Conservation (phyloP, 2,329 filamentous ascomycete genomes). For the Cercospora sp. region DNA sequence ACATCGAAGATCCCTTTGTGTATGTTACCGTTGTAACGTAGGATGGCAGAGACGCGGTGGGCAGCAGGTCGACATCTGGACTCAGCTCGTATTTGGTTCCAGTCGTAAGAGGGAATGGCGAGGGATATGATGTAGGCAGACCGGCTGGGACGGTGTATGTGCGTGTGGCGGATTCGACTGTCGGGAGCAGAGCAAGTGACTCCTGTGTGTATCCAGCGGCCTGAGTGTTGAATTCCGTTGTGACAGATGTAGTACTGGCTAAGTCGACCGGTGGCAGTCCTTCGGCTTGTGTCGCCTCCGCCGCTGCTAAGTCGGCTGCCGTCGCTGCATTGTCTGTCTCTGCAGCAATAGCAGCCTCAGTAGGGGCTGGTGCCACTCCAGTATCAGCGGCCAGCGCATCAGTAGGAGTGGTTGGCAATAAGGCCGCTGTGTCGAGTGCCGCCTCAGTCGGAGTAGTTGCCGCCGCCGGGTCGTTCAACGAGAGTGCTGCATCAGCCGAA, state of each 20-base stretch:
- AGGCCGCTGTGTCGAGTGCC: background rate
- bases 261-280: background rate
- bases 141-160: slow-evolving; percentile 1
- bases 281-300: background rate
- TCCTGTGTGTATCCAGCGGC: slow-evolving; percentile 2
- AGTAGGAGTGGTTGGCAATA: background rate
- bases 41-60: slow-evolving; percentile 3
- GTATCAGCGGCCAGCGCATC: background rate
- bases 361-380: background rate
- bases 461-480: background rate
- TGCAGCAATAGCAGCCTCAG: background rate
- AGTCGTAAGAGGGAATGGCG: slow-evolving; percentile 2
- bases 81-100: slow-evolving; percentile 1
- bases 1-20: background rate
- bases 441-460: background rate
- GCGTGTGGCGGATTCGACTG: background rate
- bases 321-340: background rate
- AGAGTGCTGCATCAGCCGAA: background rate
- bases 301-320: background rate
- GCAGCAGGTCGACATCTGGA: background rate
- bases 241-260: background rate
- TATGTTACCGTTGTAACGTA: slow-evolving; percentile 11
- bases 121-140: background rate
- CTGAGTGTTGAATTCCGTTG: background rate
- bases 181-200: slow-evolving; percentile 1